These are phyloP conservation scores for Vanrija pseudolonga DNA, from an alignment of 1,284 basidiomycete genomes.

Conservation along the genomic window DNA sequence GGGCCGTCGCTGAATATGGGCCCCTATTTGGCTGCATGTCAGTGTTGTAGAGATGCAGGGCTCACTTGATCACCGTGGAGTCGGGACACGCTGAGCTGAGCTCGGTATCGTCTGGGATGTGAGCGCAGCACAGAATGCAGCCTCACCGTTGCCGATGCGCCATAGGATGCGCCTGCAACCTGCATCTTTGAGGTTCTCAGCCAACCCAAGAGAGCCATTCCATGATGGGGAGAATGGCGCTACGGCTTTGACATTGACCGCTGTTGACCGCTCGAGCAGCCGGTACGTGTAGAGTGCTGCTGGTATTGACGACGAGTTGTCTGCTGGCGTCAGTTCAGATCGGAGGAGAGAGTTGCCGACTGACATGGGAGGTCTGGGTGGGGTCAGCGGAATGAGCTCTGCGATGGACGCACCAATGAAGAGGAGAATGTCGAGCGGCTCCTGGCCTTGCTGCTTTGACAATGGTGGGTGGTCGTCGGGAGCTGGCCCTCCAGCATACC, in stretches of 20 bases:
- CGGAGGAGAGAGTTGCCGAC: not conserved
- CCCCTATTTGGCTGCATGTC: not conserved
- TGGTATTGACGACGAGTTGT: not conserved
- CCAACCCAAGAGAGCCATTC: not conserved
- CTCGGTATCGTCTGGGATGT: not conserved
- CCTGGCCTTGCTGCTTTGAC: not conserved
- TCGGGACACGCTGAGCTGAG: not conserved
- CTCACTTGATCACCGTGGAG: slow-evolving; percentile 2
- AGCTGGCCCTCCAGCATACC: not conserved
- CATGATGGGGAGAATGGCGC: not conserved
- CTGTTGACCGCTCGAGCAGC: not conserved
- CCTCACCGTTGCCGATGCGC: not conserved
- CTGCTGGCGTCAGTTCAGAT: not conserved
- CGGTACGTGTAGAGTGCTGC: not conserved
- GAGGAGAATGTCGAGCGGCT: not conserved
- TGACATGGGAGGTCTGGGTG: not conserved
- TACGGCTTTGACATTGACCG: not conserved
- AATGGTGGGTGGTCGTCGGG: not conserved
- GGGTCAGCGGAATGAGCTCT: not conserved
- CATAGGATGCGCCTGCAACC: not conserved
- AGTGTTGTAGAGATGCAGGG: not conserved
- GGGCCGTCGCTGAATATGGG: not conserved
- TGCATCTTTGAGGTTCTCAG: not conserved
- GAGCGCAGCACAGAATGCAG: not conserved
- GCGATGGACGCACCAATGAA: slow-evolving; percentile 2